Evolutionary conservation across 257 asterid species (phyloP).

Genomic region (Mentha longifolia): DNA sequence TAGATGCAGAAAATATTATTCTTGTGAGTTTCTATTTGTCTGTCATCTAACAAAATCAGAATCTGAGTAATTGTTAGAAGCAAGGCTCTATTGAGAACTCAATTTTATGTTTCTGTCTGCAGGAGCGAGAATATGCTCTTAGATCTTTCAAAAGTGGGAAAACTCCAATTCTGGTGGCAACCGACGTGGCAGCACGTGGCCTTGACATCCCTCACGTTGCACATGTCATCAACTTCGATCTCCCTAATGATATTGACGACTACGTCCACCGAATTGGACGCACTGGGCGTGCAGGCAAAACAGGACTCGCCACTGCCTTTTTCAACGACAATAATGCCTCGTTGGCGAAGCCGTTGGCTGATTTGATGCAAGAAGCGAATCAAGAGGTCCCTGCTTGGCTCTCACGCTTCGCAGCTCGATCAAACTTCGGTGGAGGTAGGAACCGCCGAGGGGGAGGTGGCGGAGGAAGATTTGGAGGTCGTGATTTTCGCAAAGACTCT

Average conservation of each 20-base stretch:
- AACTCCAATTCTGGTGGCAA: conserved; percentile 90
- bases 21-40: not conserved
- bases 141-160: conserved; percentile 89
- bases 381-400: conserved; percentile 99
- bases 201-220: conserved; percentile 96
- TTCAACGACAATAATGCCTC: conserved; percentile 81
- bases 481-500: conserved; percentile 77
- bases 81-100: not conserved
- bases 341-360: conserved; percentile 73
- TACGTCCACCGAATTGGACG: conserved; percentile 96
- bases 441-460: conserved; percentile 69
- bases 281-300: conserved; percentile 93
- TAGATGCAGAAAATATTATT: conserved; percentile 23
- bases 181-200: conserved; percentile 98
- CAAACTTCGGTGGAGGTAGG: conserved; percentile 53
- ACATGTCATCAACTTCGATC: conserved; percentile 92
- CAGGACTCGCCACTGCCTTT: conserved; percentile 93
- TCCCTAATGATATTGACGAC: conserved; percentile 91
- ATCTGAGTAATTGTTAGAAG: conserved; percentile 3
- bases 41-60: not conserved
- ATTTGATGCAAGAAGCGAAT: conserved; percentile 91
- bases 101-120: conserved; percentile 33
- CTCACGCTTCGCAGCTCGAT: conserved; percentile 71
- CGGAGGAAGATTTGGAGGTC: conserved; percentile 74
- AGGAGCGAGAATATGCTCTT: conserved; percentile 90